Base-by-base conservation (phyloP, 1,284 basidiomycete genomes). In the Leccinum pallidistipes region DNA sequence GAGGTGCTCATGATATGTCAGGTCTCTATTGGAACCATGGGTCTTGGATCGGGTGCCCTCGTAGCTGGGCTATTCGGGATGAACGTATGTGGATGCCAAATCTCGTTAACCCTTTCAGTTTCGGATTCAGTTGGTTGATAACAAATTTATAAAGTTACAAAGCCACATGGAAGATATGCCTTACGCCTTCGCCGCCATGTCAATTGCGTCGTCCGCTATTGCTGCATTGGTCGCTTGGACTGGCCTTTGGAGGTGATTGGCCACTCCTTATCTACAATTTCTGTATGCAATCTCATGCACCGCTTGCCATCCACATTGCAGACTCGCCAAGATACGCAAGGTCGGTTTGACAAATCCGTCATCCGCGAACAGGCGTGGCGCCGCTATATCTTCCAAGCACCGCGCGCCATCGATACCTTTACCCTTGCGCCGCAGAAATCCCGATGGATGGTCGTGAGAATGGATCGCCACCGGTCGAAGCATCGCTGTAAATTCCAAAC, bases 1-100 rank as follows among this genome's bases (percentile, higher is more conserved):
- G 38, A 43, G 56, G 29, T 60, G 29, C 55, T 61, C 12, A 55
- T 12, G 57, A 59, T 54, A 58, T 40, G 60, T 32, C 53, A 90
- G 90, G 85, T 97, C 31, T 95, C 94, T n/a, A 98, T 99, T 65
- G 86, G 87, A 29, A 98, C 97, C 0, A 87, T 98, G 76, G 96
- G 97, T 0, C 84, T 98, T 61, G 94, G 93, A 11, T 85, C 87
- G n/a, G 95, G 95, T 1, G 94, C 96, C n/a, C 80, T 98, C 24
- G 79, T 97, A 18, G 94, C 95, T 47, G 95, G 96, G 3, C 70
- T 97, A 10, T 97, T 97, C 69, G 96, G 96, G 27, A 98, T 98
- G 96, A 98, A 97, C 76, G 91, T 95, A 70, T 74, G 90, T 80
- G 66, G 58, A 59, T 24, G 29, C 53, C 11, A 56, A 49, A 14